Conservation (phyloP, 441 rosid genomes). For the Pelargonium citronellum region DNA sequence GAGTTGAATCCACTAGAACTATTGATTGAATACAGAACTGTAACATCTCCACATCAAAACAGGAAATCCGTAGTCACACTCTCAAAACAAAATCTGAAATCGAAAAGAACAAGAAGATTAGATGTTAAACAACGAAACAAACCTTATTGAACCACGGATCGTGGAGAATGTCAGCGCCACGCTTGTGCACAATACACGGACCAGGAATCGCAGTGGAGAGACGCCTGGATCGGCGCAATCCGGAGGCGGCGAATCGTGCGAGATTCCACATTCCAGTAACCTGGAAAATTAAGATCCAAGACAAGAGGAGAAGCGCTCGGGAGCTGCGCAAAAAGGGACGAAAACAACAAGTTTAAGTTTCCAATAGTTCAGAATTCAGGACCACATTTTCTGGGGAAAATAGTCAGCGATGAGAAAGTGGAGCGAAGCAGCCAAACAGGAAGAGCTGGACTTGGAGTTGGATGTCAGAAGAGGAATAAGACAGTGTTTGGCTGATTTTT, state of each 20-base stretch:
- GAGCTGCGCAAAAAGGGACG: constrained; percentile 1
- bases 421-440: not conserved
- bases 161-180: constrained; percentile 96
- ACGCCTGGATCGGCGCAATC: constrained; percentile 47
- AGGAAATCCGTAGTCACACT: not conserved
- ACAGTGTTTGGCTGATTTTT: not conserved
- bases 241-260: constrained; percentile 39
- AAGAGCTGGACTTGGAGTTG: not conserved
- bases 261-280: constrained; percentile 59
- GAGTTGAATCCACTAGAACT: not conserved
- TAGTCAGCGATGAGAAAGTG: not conserved
- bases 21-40: not conserved
- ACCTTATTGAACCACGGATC: constrained; percentile 99
- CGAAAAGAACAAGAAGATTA: not conserved
- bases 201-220: constrained; percentile 75
- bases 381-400: constrained; percentile 9
- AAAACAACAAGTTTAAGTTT: not conserved
- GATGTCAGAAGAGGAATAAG: not conserved
- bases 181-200: constrained; percentile 87
- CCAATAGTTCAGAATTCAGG: constrained; percentile 2
- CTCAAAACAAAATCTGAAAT: not conserved
- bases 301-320: not conserved
- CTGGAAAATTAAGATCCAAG: constrained; percentile 34
- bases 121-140: not conserved
- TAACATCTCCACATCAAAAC: not conserved